Conservation (phyloP, 2,329 filamentous ascomycete genomes). For the Fragosphaeria purpurea region DNA sequence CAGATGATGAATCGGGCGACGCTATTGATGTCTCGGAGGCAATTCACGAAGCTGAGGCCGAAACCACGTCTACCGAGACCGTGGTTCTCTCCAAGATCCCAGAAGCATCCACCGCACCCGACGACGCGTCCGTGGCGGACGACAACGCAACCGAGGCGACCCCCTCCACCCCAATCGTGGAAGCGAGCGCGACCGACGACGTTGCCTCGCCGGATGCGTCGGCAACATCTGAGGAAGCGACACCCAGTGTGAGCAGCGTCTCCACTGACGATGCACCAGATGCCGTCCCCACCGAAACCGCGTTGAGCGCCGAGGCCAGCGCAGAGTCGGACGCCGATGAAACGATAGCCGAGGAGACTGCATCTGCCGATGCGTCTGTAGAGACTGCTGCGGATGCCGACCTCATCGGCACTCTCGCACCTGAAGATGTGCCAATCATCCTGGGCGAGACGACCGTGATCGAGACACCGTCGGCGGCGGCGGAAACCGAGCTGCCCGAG, state of each 20-base stretch:
- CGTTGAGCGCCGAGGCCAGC: too few species aligned
- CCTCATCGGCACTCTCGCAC: constrained; percentile 1
- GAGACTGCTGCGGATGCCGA: neutral
- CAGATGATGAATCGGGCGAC: constrained; percentile 16
- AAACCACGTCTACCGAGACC: constrained; percentile 11
- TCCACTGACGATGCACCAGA: constrained; percentile 16
- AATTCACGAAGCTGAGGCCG: constrained; percentile 2
- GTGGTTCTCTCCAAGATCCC: constrained; percentile 8
- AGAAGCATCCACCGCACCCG: constrained; percentile 13
- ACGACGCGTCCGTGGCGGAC: constrained; percentile 2
- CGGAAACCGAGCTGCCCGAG: constrained; percentile 15
- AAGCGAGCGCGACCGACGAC: too few species aligned
- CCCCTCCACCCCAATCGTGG: too few species aligned
- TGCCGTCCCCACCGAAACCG: constrained; percentile 7
- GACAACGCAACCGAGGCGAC: neutral
- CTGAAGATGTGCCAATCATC: constrained; percentile 24
- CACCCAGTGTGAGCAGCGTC: too few species aligned
- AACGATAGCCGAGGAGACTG: too few species aligned
- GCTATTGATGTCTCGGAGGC: constrained; percentile 14
- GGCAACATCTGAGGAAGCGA: too few species aligned
- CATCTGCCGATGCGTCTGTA: neutral
- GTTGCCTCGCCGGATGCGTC: too few species aligned
- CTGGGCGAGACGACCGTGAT: constrained; percentile 15
- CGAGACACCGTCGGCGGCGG: constrained; percentile 6
- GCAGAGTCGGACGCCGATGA: neutral